Base-by-base conservation (phyloP, 441 rosid species). In the Pelargonium citronellum region DNA sequence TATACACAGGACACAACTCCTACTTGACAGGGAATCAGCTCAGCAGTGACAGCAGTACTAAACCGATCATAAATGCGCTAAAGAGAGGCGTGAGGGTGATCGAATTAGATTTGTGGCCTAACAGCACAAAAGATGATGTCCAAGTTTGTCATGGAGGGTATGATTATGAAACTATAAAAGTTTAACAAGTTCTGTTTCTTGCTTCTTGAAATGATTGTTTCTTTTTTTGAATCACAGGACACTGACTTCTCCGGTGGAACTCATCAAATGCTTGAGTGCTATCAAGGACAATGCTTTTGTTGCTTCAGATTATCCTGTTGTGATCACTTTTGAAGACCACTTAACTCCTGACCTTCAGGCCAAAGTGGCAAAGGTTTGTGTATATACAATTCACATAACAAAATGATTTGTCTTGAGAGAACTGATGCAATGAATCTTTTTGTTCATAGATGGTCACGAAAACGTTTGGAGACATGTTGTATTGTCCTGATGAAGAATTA, bases 261-360 rank as follows among this genome's bases (percentile, higher is more conserved):
- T 94, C 47, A 73, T 81, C 55, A 90, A 75, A 78, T 91, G 98
- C 79, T 74, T 94, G 70, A 83, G 30, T 67, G 87, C 96, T 67
- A 94, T 94, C 60, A 87, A 79, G 81, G 85, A 83, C n/a, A 22
- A 91, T 77, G 98, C 98, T 4, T 94, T 94, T 72, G 67, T 67
- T 66, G 87, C 83, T 30, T 94, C 94, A 46, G 91, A 87, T 0
- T 91, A 86, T 76, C 96, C 97, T 6, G 93, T 94, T 65, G 83
- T 91, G 73, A 87, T 94, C 64, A 94, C 98, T 75, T 87, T 91
- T 11, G 98, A 94, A 85, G 98, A 94, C 81, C 98, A 94, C 76
- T 91, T 94, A 47, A 87, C 94, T 41, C 83, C 92, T 44, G 77
- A 83, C 37, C 96, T 91, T 69, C 97, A 89, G 76, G 88, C 94